A percentile compares a stretch with the other conserved stretches of the same genome.
Conservation (phyloP, 306 rosid species). For the Medicago lupulina region DNA sequence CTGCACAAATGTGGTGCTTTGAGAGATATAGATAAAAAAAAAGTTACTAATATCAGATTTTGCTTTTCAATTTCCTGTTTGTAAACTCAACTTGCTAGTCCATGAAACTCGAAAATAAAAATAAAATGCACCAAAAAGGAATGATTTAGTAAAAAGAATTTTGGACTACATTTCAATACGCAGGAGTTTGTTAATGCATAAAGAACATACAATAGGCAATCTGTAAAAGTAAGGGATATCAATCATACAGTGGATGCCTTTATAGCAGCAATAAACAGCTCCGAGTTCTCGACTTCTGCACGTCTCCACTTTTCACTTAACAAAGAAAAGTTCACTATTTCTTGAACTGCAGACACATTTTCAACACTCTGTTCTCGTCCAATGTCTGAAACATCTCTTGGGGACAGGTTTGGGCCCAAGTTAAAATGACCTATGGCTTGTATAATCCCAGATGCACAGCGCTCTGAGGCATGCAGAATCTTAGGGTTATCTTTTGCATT, state of each 20-base stretch:
- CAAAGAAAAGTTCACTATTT: slow-evolving; percentile 63
- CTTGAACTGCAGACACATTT: slow-evolving; percentile 54
- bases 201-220: not conserved
- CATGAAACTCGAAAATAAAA: slow-evolving; percentile 27
- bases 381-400: slow-evolving; percentile 71
- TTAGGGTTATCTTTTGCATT: slow-evolving; percentile 82
- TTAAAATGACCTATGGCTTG: slow-evolving; percentile 90
- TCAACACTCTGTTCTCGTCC: slow-evolving; percentile 43
- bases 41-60: slow-evolving; percentile 13
- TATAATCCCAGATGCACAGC: slow-evolving; percentile 95
- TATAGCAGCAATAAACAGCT: slow-evolving; percentile 54
- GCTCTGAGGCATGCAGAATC: slow-evolving; percentile 89
- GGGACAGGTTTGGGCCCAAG: slow-evolving; percentile 72
- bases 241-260: slow-evolving; percentile 65
- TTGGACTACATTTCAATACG: slow-evolving; percentile 16
- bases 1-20: slow-evolving; percentile 4
- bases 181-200: slow-evolving; percentile 1
- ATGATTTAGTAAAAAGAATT: slow-evolving; percentile 10
- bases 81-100: slow-evolving; percentile 20
- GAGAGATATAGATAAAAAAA: not conserved
- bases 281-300: slow-evolving; percentile 76
- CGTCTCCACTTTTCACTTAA: slow-evolving; percentile 87
- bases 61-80: slow-evolving; percentile 24
- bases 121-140: not conserved
- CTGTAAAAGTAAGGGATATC: slow-evolving; percentile 41